Base-by-base conservation (phyloP, 1,284 basidiomycete genomes). In the Limonomyces culmigenus region DNA sequence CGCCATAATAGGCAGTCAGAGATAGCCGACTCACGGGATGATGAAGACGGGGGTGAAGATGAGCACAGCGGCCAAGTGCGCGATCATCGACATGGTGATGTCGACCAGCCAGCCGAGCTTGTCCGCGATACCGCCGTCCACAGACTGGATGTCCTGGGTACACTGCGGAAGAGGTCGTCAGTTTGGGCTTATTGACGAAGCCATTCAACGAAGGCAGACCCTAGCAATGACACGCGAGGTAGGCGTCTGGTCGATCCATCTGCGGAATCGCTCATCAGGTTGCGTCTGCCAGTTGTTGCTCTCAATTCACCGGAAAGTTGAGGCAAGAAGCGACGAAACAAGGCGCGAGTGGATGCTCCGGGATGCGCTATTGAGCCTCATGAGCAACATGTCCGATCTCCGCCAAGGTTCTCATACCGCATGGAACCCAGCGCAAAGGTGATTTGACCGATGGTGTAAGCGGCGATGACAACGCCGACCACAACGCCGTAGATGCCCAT, bases 171-270 rank as follows among this genome's bases (percentile, higher is more conserved):
- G n/a, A n/a, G n/a, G n/a, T n/a, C n/a, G n/a, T n/a, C n/a, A n/a
- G n/a, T n/a, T n/a, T n/a, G n/a, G n/a, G n/a, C n/a, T n/a, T n/a
- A n/a, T n/a, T n/a, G n/a, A n/a, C n/a, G n/a, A n/a, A n/a, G n/a
- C n/a, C n/a, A n/a, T n/a, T n/a, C n/a, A n/a, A n/a, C n/a, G n/a
- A n/a, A n/a, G n/a, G n/a, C n/a, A n/a, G n/a, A 71, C 72, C 27
- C 73, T 58, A 32, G 66, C 54, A 40, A 73, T 64, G 43, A 74
- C 63, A 19, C 71, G 60, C n/a, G 70, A 66, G 0, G 64, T 62
- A 0, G 73, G 73, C 2, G 70, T 73, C 15, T 54, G 59, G 44
- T 75, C 71, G 6, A 74, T 50, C 62, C 67, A 71, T 21, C 56
- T 27, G 23, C 23, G n/a, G 23, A 8, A 27, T 27, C 8, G 23